A percentile compares a stretch with the other conserved stretches of the same genome.
phyloP scores from a whole-genome alignment of 1,139 yeast genomes.

The Blastobotrys raffinosifermentans region DNA sequence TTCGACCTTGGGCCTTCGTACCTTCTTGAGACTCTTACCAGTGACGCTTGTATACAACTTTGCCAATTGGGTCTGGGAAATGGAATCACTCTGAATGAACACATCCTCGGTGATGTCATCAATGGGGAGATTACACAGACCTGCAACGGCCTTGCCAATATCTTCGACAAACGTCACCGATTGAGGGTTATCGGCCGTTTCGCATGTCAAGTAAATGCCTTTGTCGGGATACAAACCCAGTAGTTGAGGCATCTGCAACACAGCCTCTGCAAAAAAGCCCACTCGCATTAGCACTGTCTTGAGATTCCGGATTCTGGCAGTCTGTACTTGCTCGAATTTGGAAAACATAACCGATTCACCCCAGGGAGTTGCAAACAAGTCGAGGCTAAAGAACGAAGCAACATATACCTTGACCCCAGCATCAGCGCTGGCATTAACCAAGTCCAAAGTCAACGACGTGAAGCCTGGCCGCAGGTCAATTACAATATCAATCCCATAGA shows the following conservation, averaged over 20 bases:
- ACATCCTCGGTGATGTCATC: background rate
- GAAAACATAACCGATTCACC: background rate
- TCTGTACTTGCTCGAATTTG: background rate
- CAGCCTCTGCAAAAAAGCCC: background rate
- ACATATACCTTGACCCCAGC: constrained; percentile 1
- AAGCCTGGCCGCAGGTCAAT: constrained; percentile 1
- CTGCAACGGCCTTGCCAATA: background rate
- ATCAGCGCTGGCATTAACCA: background rate
- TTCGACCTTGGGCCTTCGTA: background rate
- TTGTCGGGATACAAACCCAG: background rate
- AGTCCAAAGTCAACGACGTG: background rate
- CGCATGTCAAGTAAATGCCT: background rate
- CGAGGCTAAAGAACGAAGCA: background rate
- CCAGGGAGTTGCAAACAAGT: background rate
- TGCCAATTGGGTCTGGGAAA: background rate
- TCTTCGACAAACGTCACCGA: background rate
- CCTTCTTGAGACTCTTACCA: constrained; percentile 1
- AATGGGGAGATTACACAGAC: background rate
- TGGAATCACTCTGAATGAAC: background rate
- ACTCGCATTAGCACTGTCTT: background rate
- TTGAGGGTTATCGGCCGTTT: background rate
- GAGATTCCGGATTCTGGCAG: background rate
- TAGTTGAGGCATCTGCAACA: background rate
- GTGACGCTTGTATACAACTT: background rate
- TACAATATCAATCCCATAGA: background rate